phyloP scores from a whole-genome alignment of 1,284 basidiomycete genomes.

The Moesziomyces parantarcticus region DNA sequence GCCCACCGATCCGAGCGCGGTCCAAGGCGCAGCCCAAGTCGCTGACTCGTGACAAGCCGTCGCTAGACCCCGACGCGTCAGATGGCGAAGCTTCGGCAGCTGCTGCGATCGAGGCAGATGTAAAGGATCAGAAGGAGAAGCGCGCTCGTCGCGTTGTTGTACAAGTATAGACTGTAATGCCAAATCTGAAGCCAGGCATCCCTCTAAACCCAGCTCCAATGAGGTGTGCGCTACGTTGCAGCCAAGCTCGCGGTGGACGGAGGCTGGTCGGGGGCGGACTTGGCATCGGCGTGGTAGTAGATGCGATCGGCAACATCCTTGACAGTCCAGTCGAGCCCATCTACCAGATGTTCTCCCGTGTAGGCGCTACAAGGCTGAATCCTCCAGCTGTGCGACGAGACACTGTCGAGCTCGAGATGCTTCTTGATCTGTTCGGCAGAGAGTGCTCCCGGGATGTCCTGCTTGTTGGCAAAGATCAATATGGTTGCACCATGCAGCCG shows the following conservation, averaged over 20 bases:
- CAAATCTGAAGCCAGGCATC: no score
- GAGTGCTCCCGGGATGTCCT: slow-evolving; percentile 91
- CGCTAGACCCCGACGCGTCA: slow-evolving; percentile 10
- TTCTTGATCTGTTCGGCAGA: slow-evolving; percentile 80
- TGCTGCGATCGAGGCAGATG: not conserved
- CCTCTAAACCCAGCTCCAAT: not conserved
- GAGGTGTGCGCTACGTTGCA: not conserved
- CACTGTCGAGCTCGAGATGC: slow-evolving; percentile 43
- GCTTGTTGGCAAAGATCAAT: slow-evolving; percentile 98
- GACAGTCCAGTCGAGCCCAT: slow-evolving; percentile 94
- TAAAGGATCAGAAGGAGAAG: slow-evolving; percentile 11
- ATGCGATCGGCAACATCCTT: slow-evolving; percentile 77
- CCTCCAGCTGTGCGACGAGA: slow-evolving; percentile 88
- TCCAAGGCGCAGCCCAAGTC: not conserved
- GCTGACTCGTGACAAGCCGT: slow-evolving; percentile 9
- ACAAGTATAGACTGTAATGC: slow-evolving; percentile 23
- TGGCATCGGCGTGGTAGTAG: slow-evolving; percentile 58
- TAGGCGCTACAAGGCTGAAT: slow-evolving; percentile 92
- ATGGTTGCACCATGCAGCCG: slow-evolving; percentile 91
- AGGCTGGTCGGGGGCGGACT: slow-evolving; percentile 2
- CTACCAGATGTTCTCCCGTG: slow-evolving; percentile 83
- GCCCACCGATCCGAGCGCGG: slow-evolving; percentile 27
- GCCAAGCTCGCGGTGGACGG: not conserved
- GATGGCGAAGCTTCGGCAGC: not conserved
- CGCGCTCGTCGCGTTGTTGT: slow-evolving; percentile 31